phyloP scores from a whole-genome alignment of 495 filamentous ascomycete species.

The Xylaria intraflava region DNA sequence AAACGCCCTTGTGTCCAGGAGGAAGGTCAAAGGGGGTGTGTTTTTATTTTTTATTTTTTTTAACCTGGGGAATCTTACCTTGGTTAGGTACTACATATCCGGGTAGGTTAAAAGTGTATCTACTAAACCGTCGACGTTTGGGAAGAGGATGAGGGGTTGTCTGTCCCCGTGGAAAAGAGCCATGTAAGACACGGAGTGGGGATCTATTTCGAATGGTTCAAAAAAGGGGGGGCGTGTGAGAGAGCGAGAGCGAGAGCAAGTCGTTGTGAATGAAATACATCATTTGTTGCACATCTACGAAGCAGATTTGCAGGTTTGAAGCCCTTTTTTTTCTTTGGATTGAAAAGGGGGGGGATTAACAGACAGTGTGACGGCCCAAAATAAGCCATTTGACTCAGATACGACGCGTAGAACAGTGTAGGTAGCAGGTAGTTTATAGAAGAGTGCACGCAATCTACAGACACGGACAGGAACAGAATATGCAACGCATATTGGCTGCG shows the following conservation, averaged over 20 bases:
- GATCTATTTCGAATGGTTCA: too few species aligned
- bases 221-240: too few species aligned
- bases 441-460: neutral
- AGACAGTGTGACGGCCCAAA: constrained; percentile 1
- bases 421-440: too few species aligned
- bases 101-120: neutral
- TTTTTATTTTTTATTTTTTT: too few species aligned
- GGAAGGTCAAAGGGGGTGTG: too few species aligned
- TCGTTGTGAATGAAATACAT: neutral
- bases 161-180: neutral
- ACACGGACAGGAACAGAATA: constrained; percentile 2
- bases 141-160: constrained; percentile 9
- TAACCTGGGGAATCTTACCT: too few species aligned
- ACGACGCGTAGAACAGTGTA: neutral
- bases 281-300: neutral
- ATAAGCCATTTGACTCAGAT: constrained; percentile 11
- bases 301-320: neutral
- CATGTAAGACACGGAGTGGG: constrained; percentile 9
- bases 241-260: constrained; percentile 1
- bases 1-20: too few species aligned
- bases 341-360: neutral
- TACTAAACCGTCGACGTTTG: neutral
- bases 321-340: too few species aligned
- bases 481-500: constrained; percentile 3
- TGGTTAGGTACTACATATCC: too few species aligned